Evolutionary conservation across 768 basidiomycete genomes (phyloP).

Genomic region (Trametes elegans): DNA sequence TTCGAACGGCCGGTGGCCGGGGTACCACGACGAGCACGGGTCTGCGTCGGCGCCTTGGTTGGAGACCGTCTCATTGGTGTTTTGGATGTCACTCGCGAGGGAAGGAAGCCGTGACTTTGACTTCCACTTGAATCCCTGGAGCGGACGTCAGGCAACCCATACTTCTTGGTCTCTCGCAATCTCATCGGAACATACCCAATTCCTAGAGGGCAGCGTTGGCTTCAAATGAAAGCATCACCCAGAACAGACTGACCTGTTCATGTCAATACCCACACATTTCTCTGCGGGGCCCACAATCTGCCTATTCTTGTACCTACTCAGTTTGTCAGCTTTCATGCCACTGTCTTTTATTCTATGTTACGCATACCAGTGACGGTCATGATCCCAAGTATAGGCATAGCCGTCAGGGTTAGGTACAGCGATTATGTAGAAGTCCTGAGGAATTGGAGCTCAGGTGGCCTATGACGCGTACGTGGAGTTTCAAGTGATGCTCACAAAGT

Average conservation of each 20-base stretch:
- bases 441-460: background rate
- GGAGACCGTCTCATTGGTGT: conserved; percentile 4
- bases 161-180: background rate
- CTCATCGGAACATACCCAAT: conserved; percentile 46
- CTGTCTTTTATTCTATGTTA: background rate
- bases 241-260: conserved; percentile 55
- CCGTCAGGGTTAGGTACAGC: conserved; percentile 71
- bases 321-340: background rate
- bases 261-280: conserved; percentile 70
- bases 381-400: conserved; percentile 71
- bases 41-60: conserved; percentile 28
- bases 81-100: conserved; percentile 9
- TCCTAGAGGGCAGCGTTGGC: conserved; percentile 39
- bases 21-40: conserved; percentile 75
- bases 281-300: conserved; percentile 47
- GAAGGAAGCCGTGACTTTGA: conserved; percentile 29
- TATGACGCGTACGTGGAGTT: background rate
- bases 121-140: conserved; percentile 75
- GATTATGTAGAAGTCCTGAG: conserved; percentile 63
- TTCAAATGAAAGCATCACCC: background rate
- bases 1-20: conserved; percentile 72
- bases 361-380: conserved; percentile 60
- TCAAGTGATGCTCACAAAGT: conserved; percentile 48
- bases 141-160: too few relatives aligned
- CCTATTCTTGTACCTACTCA: conserved; percentile 65